Evolutionary conservation across 2,329 filamentous ascomycete genomes (phyloP).

Genomic region (Thelonectria rubi): DNA sequence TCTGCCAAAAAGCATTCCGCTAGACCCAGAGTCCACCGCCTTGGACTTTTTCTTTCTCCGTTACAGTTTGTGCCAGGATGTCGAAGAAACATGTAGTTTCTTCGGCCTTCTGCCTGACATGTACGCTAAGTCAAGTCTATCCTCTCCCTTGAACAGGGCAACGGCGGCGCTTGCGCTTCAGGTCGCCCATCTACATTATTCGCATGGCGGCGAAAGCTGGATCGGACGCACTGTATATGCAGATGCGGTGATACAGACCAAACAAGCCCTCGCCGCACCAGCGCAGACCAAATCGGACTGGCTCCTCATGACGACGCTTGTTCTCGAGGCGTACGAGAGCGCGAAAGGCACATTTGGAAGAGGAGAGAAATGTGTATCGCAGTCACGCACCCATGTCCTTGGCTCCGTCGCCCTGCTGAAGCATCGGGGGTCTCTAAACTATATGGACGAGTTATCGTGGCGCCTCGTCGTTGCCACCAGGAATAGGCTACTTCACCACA

Average conservation of each 20-base stretch:
- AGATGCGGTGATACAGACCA: conserved; percentile 2
- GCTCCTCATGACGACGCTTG: conserved; percentile 17
- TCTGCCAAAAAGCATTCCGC: neutral
- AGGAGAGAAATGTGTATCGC: neutral
- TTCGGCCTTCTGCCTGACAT: conserved; percentile 13
- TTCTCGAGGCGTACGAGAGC: conserved; percentile 14
- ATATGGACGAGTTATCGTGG: conserved; percentile 16
- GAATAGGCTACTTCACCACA: conserved; percentile 18
- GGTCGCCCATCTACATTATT: conserved; percentile 6
- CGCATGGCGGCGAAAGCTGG: neutral
- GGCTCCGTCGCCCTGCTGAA: conserved; percentile 12
- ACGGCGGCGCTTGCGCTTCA: conserved; percentile 15
- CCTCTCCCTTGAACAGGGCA: conserved; percentile 11
- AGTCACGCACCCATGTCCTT: neutral
- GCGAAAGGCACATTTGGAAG: neutral
- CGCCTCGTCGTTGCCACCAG: conserved; percentile 15
- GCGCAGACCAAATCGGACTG: conserved; percentile 12
- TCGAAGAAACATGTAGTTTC: conserved; percentile 13
- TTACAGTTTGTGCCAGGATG: conserved; percentile 7
- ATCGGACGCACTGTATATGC: neutral
- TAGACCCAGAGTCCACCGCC: conserved; percentile 4
- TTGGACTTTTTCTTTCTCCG: conserved; percentile 16
- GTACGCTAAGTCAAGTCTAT: neutral
- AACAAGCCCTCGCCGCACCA: conserved; percentile 5
- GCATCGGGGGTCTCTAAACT: conserved; percentile 13